Evolutionary conservation across 768 basidiomycete species (phyloP).

Genomic region (Suillus variegatus): DNA sequence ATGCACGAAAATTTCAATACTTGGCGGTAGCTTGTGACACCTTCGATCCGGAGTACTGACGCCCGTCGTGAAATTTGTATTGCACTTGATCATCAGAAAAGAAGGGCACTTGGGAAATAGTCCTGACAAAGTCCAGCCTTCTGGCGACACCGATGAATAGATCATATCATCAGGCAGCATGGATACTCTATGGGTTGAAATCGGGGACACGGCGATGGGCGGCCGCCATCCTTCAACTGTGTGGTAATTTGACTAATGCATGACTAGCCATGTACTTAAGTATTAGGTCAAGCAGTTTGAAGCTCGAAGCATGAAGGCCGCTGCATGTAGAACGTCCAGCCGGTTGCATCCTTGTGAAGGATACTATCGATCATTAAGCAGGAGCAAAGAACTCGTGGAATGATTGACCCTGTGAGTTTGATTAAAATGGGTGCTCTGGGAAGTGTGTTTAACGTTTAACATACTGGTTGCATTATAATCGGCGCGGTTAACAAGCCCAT

Average conservation of each 20-base stretch:
- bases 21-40: neutral
- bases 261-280: neutral
- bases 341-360: neutral
- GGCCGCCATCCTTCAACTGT: neutral
- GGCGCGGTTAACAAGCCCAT: neutral
- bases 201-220: neutral
- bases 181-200: neutral
- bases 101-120: neutral
- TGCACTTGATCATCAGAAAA: neutral
- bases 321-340: neutral
- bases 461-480: neutral
- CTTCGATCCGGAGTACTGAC: neutral
- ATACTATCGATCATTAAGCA: neutral
- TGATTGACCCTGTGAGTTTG: neutral
- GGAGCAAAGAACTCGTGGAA: neutral
- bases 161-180: neutral
- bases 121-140: neutral
- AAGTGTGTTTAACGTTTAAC: neutral
- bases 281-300: neutral
- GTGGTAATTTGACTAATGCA: neutral
- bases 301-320: neutral
- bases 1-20: neutral
- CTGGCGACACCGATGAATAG: neutral
- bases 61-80: neutral
- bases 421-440: neutral